Base-by-base conservation (phyloP, 2,329 filamentous ascomycete species). In the Ophiocordyceps sinensis region DNA sequence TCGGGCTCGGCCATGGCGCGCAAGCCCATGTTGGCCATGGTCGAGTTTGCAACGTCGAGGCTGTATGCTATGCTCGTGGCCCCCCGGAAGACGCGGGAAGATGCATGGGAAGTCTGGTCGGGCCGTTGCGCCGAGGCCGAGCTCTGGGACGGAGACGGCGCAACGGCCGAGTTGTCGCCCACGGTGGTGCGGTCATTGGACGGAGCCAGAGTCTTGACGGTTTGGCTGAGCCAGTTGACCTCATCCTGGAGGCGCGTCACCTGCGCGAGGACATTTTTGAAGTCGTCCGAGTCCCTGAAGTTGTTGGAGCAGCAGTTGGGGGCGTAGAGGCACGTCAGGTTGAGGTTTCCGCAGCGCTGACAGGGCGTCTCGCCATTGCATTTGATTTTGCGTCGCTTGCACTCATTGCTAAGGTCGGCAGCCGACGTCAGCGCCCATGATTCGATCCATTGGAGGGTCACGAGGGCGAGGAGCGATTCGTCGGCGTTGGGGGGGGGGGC, bases 271-370 rank as follows among this genome's bases (percentile, higher is more conserved):
- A 95, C 86, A 31, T 79, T 73, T 54, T 79, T 84, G 67, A 87
- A 95, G 58, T 95, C 88, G 10, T 93, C 85, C 37, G 86, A 87
- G 53, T 95, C 88, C 60, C 89, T 91, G 70, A 94, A 87, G 59
- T 76, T 86, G 65, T 77, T 88, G 46, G 75, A 64, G 55, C 75
- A 79, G 57, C 77, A 79, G 52, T 79, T 79, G 13, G 76, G 71
- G 6, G 77, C 69, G 60, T 82, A 83, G 36, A 79, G 63, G 52
- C 79, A 83, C 46, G 71, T 60, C 15, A 82, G 66, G 49, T 75
- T 77, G 57, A 83, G 75, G 49, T 80, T 79, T 50, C 77, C 74
- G 51, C 80, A 85, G 43, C 80, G 68, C 44, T 77, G 71, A 48
- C 80, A 85, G 1, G 77, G 74, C 1, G 70, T 73, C 50, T 82